A percentile compares a stretch with the other conserved stretches of the same genome.
These are phyloP conservation scores for Pseudogymnoascus sp. DNA, from an alignment of 2,329 filamentous ascomycete species.

Conservation along the genomic window DNA sequence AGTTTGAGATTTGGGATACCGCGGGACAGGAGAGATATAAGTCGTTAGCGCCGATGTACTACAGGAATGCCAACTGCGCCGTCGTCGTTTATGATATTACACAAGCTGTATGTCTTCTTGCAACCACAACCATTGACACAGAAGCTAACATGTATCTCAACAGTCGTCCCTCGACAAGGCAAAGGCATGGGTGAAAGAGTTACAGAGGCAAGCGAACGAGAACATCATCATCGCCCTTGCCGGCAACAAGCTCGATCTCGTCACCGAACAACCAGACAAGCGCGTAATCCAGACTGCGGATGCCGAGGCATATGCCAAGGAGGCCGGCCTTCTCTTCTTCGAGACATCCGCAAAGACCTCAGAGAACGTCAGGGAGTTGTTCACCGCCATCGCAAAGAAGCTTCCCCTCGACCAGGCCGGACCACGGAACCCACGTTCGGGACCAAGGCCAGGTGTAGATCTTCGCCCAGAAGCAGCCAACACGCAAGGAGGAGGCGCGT, in stretches of 20 bases:
- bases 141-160: slow-evolving; percentile 20
- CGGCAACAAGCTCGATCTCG: slow-evolving; percentile 95
- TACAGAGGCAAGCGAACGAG: slow-evolving; percentile 97
- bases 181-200: slow-evolving; percentile 98
- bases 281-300: slow-evolving; percentile 82
- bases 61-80: slow-evolving; percentile 97
- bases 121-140: background rate
- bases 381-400: slow-evolving; percentile 97
- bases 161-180: slow-evolving; percentile 97
- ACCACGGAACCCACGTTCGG: slow-evolving; percentile 71
- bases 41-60: slow-evolving; percentile 98
- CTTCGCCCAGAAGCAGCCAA: slow-evolving; percentile 47
- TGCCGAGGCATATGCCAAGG: slow-evolving; percentile 88
- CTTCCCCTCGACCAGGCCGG: slow-evolving; percentile 91
- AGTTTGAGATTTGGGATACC: slow-evolving; percentile 99
- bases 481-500: slow-evolving; percentile 50
- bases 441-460: slow-evolving; percentile 52
- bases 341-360: slow-evolving; percentile 97
- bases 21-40: slow-evolving; percentile 98
- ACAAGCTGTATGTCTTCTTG: slow-evolving; percentile 67
- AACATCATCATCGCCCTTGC: slow-evolving; percentile 98
- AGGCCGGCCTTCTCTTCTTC: slow-evolving; percentile 93
- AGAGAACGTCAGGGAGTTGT: slow-evolving; percentile 90
- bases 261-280: slow-evolving; percentile 91
- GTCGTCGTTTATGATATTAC: slow-evolving; percentile 99